These are phyloP conservation scores for Exophiala dermatitidis DNA, from an alignment of 2,329 filamentous ascomycete species.

Conservation along the genomic window DNA sequence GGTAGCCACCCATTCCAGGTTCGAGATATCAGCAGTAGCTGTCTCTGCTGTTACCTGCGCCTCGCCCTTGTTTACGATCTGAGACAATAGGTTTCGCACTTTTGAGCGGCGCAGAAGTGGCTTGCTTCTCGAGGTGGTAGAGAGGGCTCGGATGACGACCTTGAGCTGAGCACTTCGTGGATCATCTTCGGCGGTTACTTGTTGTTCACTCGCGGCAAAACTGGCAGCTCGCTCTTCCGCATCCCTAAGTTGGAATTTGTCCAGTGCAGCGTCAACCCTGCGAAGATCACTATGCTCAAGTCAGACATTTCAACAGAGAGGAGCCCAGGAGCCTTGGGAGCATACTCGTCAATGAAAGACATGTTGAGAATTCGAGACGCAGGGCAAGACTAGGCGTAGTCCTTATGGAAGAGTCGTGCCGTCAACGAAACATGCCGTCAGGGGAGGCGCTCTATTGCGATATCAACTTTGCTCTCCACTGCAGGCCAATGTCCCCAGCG, in stretches of 20 bases:
- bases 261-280: constrained; percentile 51
- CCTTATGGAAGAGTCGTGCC: not conserved
- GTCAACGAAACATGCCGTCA: not conserved
- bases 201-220: constrained; percentile 5
- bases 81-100: constrained; percentile 56
- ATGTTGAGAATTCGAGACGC: constrained; percentile 4
- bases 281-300: constrained; percentile 45
- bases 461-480: too few relatives aligned
- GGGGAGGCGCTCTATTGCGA: not conserved
- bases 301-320: not conserved
- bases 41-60: constrained; percentile 27
- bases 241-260: constrained; percentile 48
- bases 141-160: constrained; percentile 62
- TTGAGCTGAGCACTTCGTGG: constrained; percentile 46
- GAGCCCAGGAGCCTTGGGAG: not conserved
- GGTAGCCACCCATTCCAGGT: constrained; percentile 83
- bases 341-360: constrained; percentile 21
- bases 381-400: not conserved
- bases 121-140: constrained; percentile 58
- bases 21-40: constrained; percentile 41
- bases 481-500: too few relatives aligned
- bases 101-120: constrained; percentile 54
- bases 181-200: constrained; percentile 14
- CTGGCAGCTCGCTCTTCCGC: constrained; percentile 14
- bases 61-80: constrained; percentile 42